A percentile compares a stretch with the other conserved stretches of the same genome.
Conservation (phyloP, 768 basidiomycete genomes). For the Phanerodontia chrysosporium region DNA sequence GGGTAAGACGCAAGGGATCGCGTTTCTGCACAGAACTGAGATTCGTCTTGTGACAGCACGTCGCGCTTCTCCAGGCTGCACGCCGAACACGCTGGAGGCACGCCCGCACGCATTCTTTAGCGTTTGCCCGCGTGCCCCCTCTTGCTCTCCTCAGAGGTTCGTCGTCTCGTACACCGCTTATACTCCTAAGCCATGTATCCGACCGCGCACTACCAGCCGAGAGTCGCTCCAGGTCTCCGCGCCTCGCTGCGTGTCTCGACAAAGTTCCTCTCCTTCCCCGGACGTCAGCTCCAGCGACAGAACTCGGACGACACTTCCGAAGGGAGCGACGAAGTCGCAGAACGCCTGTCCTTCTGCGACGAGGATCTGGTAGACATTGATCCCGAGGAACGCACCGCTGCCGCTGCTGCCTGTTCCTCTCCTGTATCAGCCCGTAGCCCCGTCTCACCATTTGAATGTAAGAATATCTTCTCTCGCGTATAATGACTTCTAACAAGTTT, state of each 20-base stretch:
- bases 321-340: not conserved
- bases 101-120: not conserved
- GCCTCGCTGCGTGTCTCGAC: constrained; percentile 2
- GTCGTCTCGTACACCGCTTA: not conserved
- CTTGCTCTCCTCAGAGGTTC: constrained; percentile 7
- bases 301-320: not conserved
- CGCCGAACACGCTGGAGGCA: not conserved
- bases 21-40: not conserved
- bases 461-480: not conserved
- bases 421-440: not conserved
- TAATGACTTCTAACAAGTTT: not conserved
- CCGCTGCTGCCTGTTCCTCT: not conserved
- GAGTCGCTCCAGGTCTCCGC: constrained; percentile 5
- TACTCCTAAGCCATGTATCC: constrained; percentile 3
- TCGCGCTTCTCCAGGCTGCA: not conserved
- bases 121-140: not conserved
- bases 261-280: not conserved
- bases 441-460: constrained; percentile 2
- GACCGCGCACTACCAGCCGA: not conserved
- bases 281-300: not conserved
- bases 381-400: constrained; percentile 5
- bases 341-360: constrained; percentile 13
- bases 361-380: constrained; percentile 15
- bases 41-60: not conserved
- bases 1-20: not conserved